Conservation (phyloP, 305 asterid genomes). For the Withania somnifera region DNA sequence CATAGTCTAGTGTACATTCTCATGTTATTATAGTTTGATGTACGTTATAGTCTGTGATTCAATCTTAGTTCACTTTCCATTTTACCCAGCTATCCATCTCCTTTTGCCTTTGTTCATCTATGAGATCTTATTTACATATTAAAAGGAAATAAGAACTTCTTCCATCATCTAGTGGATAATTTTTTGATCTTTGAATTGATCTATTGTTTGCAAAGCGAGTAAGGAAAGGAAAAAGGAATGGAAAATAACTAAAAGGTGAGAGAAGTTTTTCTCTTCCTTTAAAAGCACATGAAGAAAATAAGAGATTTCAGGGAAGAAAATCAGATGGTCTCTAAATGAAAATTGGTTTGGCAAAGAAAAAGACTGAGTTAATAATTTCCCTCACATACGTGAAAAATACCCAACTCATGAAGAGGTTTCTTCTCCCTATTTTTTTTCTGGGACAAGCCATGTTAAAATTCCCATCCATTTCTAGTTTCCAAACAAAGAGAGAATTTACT, state of each 20-base stretch:
- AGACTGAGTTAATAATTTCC: background rate
- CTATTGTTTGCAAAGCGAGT: background rate
- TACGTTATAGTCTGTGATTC: background rate
- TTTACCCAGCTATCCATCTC: background rate
- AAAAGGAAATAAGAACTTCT: background rate
- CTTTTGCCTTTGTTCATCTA: background rate
- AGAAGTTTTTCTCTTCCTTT: background rate
- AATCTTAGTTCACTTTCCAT: background rate
- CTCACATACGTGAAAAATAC: background rate
- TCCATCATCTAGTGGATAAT: background rate
- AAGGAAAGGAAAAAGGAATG: background rate
- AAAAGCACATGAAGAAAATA: background rate
- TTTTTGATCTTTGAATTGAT: background rate
- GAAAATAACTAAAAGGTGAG: background rate
- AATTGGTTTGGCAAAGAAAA: background rate
- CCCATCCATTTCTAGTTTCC: background rate
- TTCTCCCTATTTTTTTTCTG: background rate
- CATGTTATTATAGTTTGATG: background rate
- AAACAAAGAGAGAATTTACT: background rate
- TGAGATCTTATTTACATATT: background rate
- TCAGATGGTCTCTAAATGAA: background rate
- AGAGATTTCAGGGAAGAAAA: background rate
- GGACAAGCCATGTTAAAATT: background rate
- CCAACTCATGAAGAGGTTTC: background rate
- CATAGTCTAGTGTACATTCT: background rate